Evolutionary conservation across 352 stramenopile genomes (phyloP).

Genomic region (Globisporangium spiculum): DNA sequence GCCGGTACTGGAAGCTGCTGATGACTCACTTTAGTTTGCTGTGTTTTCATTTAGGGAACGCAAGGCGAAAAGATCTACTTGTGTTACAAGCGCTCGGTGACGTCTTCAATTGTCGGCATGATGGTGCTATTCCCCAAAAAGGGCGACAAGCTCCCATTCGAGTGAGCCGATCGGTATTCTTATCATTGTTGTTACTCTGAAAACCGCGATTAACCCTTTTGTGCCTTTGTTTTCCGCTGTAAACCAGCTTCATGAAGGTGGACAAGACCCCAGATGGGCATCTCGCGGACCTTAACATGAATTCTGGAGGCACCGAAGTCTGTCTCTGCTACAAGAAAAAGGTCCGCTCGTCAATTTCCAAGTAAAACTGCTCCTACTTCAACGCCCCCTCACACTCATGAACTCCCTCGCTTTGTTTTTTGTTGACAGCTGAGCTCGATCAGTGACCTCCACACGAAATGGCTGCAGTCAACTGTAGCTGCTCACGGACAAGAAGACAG

Average conservation of each 20-base stretch:
- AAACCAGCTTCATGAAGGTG: conserved; percentile 66
- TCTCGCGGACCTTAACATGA: conserved; percentile 68
- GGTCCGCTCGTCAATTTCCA: conserved; percentile 25
- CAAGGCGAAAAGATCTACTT: conserved; percentile 82
- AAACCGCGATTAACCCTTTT: background rate
- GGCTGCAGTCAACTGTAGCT: conserved; percentile 29
- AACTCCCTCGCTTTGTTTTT: background rate
- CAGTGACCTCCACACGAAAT: conserved; percentile 37
- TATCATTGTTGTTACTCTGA: background rate
- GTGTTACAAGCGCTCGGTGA: conserved; percentile 68
- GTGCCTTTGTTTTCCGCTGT: background rate
- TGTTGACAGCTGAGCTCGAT: conserved; percentile 30
- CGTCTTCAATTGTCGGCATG: conserved; percentile 62
- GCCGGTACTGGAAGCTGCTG: background rate
- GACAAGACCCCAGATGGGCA: conserved; percentile 71
- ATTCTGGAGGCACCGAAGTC: conserved; percentile 70
- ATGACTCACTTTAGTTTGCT: background rate
- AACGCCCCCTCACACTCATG: background rate
- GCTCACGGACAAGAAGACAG: background rate
- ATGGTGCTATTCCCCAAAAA: conserved; percentile 78
- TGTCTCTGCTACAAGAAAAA: conserved; percentile 82
- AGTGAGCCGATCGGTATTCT: conserved; percentile 28
- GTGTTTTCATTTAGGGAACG: conserved; percentile 40
- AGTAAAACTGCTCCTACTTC: background rate
- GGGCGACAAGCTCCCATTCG: conserved; percentile 78